Evolutionary conservation across 805 yeast species (phyloP).

Genomic region (Barnettozyma sucrosica): DNA sequence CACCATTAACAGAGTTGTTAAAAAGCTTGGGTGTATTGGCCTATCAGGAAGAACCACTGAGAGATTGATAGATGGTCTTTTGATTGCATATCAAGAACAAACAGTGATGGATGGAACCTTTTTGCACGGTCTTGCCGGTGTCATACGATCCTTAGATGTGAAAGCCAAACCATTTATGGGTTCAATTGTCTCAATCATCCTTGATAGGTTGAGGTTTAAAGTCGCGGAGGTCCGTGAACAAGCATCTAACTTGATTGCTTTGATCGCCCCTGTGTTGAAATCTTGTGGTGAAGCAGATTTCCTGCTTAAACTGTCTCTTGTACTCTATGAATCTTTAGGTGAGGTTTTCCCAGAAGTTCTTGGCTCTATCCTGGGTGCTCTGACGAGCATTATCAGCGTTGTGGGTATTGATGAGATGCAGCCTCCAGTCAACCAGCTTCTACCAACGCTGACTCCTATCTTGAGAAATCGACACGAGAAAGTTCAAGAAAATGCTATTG

Average conservation of each 20-base stretch:
- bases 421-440: conserved; percentile 76
- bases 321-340: conserved; percentile 85
- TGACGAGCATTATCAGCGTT: conserved; percentile 54
- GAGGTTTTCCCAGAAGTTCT: conserved; percentile 92
- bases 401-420: conserved; percentile 57
- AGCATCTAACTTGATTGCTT: conserved; percentile 70
- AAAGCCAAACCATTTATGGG: conserved; percentile 68
- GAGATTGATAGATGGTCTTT: conserved; percentile 69
- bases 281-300: conserved; percentile 58
- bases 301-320: conserved; percentile 61
- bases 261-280: conserved; percentile 60
- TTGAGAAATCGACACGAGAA: conserved; percentile 83
- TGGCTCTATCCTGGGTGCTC: conserved; percentile 75
- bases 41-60: conserved; percentile 56
- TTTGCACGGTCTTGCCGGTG: conserved; percentile 57
- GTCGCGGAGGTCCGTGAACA: conserved; percentile 71
- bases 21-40: conserved; percentile 48
- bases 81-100: conserved; percentile 80
- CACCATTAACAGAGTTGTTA: conserved; percentile 52
- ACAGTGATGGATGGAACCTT: conserved; percentile 48
- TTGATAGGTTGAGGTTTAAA: conserved; percentile 70
- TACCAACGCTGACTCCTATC: conserved; percentile 89
- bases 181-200: conserved; percentile 62
- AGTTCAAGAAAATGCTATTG: conserved; percentile 80
- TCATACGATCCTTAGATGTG: conserved; percentile 53